Percentiles rank a stretch among this genome's conserved stretches.
These are phyloP conservation scores for Phytophthora kernoviae DNA, from an alignment of 352 stramenopile genomes.

Conservation along the genomic window DNA sequence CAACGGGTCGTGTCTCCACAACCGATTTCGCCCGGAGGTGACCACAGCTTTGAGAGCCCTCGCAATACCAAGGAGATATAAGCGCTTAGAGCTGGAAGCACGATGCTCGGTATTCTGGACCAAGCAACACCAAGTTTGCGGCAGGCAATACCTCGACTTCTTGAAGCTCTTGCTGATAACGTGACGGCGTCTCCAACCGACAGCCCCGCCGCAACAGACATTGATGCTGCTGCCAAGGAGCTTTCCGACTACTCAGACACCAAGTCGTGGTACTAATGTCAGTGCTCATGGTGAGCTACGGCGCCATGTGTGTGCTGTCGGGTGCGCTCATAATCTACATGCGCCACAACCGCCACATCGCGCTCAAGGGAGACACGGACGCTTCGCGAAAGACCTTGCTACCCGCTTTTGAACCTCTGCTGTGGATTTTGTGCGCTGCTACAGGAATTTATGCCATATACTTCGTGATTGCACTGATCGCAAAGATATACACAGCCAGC, in stretches of 20 bases:
- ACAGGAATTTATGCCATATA: constrained; percentile 39
- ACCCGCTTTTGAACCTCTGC: constrained; percentile 52
- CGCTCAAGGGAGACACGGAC: constrained; percentile 36
- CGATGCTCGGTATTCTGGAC: constrained; percentile 18
- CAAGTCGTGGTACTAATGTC: constrained; percentile 39
- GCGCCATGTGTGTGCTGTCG: constrained; percentile 38
- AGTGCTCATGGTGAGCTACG: constrained; percentile 46
- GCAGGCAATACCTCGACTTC: constrained; percentile 20
- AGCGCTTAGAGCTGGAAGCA: neutral
- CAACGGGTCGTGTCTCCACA: constrained; percentile 11
- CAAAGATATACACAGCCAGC: constrained; percentile 24
- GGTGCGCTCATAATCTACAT: constrained; percentile 47
- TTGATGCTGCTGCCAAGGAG: neutral
- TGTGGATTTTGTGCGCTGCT: constrained; percentile 43
- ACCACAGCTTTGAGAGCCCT: neutral
- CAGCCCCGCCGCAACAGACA: too few species aligned
- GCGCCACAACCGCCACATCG: constrained; percentile 45
- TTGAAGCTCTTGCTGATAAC: constrained; percentile 7
- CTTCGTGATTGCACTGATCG: constrained; percentile 32
- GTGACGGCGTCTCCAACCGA: neutral
- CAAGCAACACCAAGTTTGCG: constrained; percentile 24
- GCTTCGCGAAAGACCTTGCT: constrained; percentile 57
- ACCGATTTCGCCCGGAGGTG: constrained; percentile 21
- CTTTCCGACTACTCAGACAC: constrained; percentile 26
- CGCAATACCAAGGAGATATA: neutral